Percentiles rank a stretch among this genome's conserved stretches.
Conservation (phyloP, 1,284 basidiomycete species). For the Microbotryum scabiosae region DNA sequence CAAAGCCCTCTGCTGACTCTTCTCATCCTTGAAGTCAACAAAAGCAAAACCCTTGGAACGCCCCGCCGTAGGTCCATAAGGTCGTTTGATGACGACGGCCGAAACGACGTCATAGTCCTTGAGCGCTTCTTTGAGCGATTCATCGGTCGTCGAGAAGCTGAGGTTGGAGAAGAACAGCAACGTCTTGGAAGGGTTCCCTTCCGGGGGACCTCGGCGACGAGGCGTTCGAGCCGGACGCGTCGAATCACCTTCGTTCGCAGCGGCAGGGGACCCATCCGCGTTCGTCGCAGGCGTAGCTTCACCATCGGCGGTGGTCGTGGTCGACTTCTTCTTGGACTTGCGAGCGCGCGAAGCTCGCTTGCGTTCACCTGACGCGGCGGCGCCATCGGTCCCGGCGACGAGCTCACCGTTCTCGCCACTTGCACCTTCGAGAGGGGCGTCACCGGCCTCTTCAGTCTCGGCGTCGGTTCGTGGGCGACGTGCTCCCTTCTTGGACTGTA, state of each 20-base stretch:
- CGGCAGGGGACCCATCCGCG: slow-evolving; percentile 33
- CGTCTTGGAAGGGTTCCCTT: slow-evolving; percentile 69
- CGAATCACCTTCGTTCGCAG: slow-evolving; percentile 38
- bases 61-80: slow-evolving; percentile 61
- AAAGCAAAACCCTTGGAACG: slow-evolving; percentile 93
- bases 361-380: slow-evolving; percentile 1
- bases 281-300: slow-evolving; percentile 30
- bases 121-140: slow-evolving; percentile 64
- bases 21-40: slow-evolving; percentile 89
- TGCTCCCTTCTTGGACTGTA: background rate
- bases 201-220: slow-evolving; percentile 62
- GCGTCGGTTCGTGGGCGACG: slow-evolving; percentile 21
- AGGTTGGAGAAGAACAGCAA: slow-evolving; percentile 92
- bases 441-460: slow-evolving; percentile 30
- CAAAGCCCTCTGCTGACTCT: slow-evolving; percentile 81
- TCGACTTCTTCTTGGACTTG: slow-evolving; percentile 49
- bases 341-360: slow-evolving; percentile 16
- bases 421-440: slow-evolving; percentile 14
- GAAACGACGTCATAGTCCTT: slow-evolving; percentile 68
- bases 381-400: slow-evolving; percentile 9
- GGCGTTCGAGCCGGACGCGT: slow-evolving; percentile 43
- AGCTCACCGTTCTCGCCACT: slow-evolving; percentile 19
- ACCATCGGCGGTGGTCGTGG: slow-evolving; percentile 46
- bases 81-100: slow-evolving; percentile 74
- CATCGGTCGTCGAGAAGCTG: slow-evolving; percentile 80